Base-by-base conservation (phyloP, 306 rosid genomes). In the Alnus rubra region DNA sequence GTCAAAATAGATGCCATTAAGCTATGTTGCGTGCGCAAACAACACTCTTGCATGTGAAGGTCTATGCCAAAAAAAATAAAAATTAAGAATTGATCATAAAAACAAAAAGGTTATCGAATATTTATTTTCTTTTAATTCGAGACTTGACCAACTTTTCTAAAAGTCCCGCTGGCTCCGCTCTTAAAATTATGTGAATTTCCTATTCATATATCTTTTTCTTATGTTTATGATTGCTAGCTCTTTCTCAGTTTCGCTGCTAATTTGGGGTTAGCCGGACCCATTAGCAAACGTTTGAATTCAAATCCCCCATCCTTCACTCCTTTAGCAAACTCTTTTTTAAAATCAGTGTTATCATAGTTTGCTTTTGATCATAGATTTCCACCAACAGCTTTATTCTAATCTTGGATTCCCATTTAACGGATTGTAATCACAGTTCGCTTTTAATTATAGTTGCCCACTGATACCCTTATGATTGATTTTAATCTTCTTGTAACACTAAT, bases 211-310 rank as follows among this genome's bases (percentile, higher is more conserved):
- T 42, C 45, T 42, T 59, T 59, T 59, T 49, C 37, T 28, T 6
- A 18, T 39, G 19, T 1, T 16, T 8, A 42, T 8, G 16, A 42
- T 68, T 8, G 3, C n/a, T n/a, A n/a, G n/a, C 51, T 9, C 12
- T 39, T 42, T 42, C 31, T 18, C 44, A 42, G 35, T 3, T 67
- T 39, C 9, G 51, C 51, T 42, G 50, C 15, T 12, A n/a, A 15
- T 39, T 42, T 19, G 15, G 72, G 4, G 19, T 28, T 28, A 37
- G 72, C 50, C 19, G 51, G 47, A 67, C 15, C 42, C 51, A 18
- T 44, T 3, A 68, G 33, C 33, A 42, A 68, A 42, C 51, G 13
- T 68, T 68, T n/a, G 72, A 68, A 68, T 68, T 68, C 72, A 68
- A 67, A 67, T 67, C 13, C 16, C 72, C 15, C 49, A 8, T 1